Conservation (phyloP, 495 filamentous ascomycete genomes). For the Physcia stellaris region DNA sequence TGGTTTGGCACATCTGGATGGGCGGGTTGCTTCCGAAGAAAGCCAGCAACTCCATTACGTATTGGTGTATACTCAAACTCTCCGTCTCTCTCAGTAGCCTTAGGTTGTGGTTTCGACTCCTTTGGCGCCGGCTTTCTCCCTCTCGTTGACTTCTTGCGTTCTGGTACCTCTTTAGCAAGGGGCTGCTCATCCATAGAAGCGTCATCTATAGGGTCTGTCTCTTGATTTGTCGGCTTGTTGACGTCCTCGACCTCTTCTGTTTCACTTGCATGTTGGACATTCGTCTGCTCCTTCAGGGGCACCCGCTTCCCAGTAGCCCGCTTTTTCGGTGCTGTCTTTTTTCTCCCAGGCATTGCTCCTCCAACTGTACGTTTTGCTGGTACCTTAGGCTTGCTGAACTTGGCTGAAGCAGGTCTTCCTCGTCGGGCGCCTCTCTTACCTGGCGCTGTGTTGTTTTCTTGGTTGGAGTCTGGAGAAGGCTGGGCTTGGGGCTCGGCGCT, state of each 20-base stretch:
- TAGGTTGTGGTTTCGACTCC: conserved; percentile 11
- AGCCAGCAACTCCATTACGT: no score
- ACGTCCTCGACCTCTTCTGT: conserved; percentile 39
- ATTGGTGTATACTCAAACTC: conserved; percentile 38
- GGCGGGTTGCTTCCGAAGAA: no score
- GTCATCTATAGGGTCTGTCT: conserved; percentile 9
- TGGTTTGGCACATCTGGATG: no score
- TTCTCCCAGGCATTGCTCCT: conserved; percentile 21
- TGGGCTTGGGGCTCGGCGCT: conserved; percentile 21
- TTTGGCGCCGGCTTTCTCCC: conserved; percentile 19
- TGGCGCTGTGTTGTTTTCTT: conserved; percentile 22
- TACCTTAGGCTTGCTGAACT: conserved; percentile 19
- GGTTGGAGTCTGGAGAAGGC: conserved; percentile 24
- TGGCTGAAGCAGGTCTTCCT: conserved; percentile 27
- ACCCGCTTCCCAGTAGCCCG: conserved; percentile 21
- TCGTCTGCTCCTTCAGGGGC: conserved; percentile 36
- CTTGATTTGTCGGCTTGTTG: conserved; percentile 9
- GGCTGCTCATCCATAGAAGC: conserved; percentile 15
- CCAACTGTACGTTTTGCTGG: conserved; percentile 30
- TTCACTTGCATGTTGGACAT: conserved; percentile 33
- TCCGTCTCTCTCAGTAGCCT: conserved; percentile 22
- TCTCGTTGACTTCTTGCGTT: conserved; percentile 23
- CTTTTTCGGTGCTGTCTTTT: conserved; percentile 18
- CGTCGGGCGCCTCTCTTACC: conserved; percentile 23
- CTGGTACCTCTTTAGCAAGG: conserved; percentile 18